These are phyloP conservation scores for Melastoma malabathricum DNA, from an alignment of 345 rosid species.

Conservation along the genomic window DNA sequence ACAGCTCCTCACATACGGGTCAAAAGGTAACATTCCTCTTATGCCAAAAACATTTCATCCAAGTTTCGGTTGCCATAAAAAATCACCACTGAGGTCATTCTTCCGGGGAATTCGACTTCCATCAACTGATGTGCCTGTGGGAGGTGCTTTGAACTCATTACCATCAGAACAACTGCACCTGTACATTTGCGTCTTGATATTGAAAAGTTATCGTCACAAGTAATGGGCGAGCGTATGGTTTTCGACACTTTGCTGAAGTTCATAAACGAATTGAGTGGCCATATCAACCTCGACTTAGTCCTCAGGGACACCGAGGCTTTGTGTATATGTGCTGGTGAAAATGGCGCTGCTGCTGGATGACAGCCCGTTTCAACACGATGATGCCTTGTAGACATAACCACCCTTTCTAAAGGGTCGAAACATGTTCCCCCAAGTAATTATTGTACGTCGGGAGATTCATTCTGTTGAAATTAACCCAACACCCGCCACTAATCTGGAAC, in stretches of 20 bases:
- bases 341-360: constrained; percentile 65
- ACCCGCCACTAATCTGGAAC: no score
- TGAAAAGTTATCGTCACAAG: constrained; percentile 76
- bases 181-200: constrained; percentile 72
- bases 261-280: constrained; percentile 83
- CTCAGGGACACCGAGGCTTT: constrained; percentile 89
- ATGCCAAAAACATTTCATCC: no score
- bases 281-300: constrained; percentile 50
- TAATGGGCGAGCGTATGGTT: constrained; percentile 89
- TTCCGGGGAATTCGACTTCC: constrained; percentile 75
- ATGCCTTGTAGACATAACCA: constrained; percentile 26
- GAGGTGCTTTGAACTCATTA: constrained; percentile 91
- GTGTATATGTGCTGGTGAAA: constrained; percentile 87
- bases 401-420: no score
- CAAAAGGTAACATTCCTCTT: constrained; percentile 42
- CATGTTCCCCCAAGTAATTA: no score
- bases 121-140: constrained; percentile 70
- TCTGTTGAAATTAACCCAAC: no score
- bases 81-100: background rate
- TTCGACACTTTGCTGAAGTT: constrained; percentile 89
- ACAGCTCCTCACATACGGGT: constrained; percentile 36
- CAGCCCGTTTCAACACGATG: constrained; percentile 44
- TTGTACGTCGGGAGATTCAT: no score
- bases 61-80: no score
- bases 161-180: constrained; percentile 81